Evolutionary conservation across 345 rosid genomes (phyloP).

Genomic region (Populus euphratica): DNA sequence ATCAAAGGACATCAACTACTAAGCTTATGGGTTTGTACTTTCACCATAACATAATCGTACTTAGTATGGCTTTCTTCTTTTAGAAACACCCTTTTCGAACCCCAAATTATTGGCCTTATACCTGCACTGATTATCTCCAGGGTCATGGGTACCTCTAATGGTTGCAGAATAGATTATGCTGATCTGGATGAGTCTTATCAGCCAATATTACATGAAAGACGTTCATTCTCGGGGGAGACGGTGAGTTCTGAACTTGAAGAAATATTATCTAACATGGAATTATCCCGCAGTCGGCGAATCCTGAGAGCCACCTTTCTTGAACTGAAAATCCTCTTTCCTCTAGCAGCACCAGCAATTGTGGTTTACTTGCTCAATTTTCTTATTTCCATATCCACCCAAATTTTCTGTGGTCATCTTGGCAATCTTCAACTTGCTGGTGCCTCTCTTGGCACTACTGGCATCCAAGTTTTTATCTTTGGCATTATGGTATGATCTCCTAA

Average conservation of each 20-base stretch:
- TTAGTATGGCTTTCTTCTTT: too few species aligned
- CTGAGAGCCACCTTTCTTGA: constrained; percentile 28
- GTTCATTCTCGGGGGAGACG: background rate
- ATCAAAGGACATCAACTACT: too few species aligned
- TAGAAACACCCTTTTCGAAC: too few species aligned
- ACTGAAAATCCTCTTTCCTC: constrained; percentile 36
- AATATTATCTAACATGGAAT: constrained; percentile 28
- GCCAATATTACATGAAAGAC: too few species aligned
- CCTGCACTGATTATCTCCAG: background rate
- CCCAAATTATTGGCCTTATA: too few species aligned
- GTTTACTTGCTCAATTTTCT: constrained; percentile 55
- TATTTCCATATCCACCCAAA: constrained; percentile 53
- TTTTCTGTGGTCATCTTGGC: constrained; percentile 60
- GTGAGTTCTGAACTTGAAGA: constrained; percentile 42
- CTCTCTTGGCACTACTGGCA: constrained; percentile 57
- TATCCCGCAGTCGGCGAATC: too few species aligned
- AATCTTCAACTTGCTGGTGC: constrained; percentile 60
- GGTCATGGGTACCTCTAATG: too few species aligned
- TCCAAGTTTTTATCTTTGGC: constrained; percentile 49
- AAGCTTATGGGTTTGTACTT: too few species aligned
- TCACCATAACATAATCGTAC: too few species aligned
- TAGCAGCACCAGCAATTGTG: constrained; percentile 52
- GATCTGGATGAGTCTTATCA: too few species aligned
- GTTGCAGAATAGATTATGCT: background rate
- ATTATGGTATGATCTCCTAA: constrained; percentile 32